phyloP scores from a whole-genome alignment of 2,329 filamentous ascomycete genomes.

The Paecilomyces variotii region DNA sequence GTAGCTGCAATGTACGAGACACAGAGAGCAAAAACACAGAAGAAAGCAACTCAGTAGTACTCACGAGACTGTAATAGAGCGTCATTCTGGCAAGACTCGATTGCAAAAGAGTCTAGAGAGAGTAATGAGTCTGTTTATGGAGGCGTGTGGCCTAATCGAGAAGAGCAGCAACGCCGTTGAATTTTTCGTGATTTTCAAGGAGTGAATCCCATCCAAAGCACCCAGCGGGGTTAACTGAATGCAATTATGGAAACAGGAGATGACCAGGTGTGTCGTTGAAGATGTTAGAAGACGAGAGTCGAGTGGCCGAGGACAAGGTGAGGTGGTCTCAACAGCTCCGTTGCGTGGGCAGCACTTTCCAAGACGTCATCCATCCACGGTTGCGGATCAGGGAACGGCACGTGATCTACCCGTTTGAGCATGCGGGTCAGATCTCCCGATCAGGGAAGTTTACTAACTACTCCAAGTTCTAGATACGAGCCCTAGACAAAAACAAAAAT shows the following conservation, averaged over 20 bases:
- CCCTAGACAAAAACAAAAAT: background rate
- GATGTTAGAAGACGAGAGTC: background rate
- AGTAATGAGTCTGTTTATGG: background rate
- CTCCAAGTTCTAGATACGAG: background rate
- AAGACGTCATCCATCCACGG: slow-evolving; percentile 26
- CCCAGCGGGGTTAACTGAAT: background rate
- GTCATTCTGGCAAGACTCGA: slow-evolving; percentile 48
- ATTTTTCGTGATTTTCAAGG: background rate
- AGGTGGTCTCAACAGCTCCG: slow-evolving; percentile 4
- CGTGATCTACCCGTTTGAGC: background rate
- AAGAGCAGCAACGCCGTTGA: background rate
- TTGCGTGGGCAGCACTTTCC: slow-evolving; percentile 7
- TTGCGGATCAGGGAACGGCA: slow-evolving; percentile 4
- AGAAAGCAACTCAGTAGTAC: slow-evolving; percentile 17
- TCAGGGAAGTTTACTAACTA: background rate
- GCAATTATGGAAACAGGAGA: background rate
- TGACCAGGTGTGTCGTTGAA: background rate
- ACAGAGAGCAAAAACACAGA: background rate
- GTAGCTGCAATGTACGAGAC: background rate
- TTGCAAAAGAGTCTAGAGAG: background rate
- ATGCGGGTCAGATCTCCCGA: background rate
- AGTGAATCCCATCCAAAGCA: background rate
- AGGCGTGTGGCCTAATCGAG: background rate
- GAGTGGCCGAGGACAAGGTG: slow-evolving; percentile 67
- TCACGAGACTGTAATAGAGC: slow-evolving; percentile 61